Percentiles rank a stretch among this genome's conserved stretches.
phyloP scores from a whole-genome alignment of 2,329 filamentous ascomycete species.

The Clarireedia monteithiana region DNA sequence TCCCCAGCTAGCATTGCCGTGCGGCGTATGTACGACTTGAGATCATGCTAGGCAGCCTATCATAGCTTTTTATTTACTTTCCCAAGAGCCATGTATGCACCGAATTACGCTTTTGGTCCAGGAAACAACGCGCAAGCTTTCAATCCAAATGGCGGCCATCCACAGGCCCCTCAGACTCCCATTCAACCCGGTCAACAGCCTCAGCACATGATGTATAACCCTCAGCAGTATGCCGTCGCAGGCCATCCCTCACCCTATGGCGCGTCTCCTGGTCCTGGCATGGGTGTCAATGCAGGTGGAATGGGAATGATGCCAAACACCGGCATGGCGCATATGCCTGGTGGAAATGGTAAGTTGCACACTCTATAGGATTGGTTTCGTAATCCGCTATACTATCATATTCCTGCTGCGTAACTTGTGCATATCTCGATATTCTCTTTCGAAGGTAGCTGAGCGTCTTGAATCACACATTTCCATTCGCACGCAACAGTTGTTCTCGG shows the following conservation, averaged over 20 bases:
- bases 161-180: slow-evolving; percentile 9
- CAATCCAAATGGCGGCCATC: slow-evolving; percentile 13
- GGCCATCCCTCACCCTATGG: slow-evolving; percentile 23
- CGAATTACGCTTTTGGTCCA: slow-evolving; percentile 12
- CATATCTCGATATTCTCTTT: background rate
- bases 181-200: slow-evolving; percentile 27
- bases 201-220: slow-evolving; percentile 51
- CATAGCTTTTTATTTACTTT: slow-evolving; percentile 4
- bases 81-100: slow-evolving; percentile 14
- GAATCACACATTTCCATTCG: background rate
- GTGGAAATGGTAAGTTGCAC: slow-evolving; percentile 28
- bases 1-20: slow-evolving; percentile 9
- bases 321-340: slow-evolving; percentile 29
- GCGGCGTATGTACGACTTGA: slow-evolving; percentile 10
- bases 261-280: slow-evolving; percentile 18
- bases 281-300: slow-evolving; percentile 24
- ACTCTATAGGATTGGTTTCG: slow-evolving; percentile 1
- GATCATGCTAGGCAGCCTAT: slow-evolving; percentile 12
- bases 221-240: slow-evolving; percentile 22
- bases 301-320: slow-evolving; percentile 51
- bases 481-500: background rate
- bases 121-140: slow-evolving; percentile 10
- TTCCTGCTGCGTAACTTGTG: slow-evolving; percentile 1
- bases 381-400: background rate
- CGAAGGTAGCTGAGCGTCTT: background rate